Conservation (phyloP, 495 filamentous ascomycete species). For the Cenococcum geophilum region DNA sequence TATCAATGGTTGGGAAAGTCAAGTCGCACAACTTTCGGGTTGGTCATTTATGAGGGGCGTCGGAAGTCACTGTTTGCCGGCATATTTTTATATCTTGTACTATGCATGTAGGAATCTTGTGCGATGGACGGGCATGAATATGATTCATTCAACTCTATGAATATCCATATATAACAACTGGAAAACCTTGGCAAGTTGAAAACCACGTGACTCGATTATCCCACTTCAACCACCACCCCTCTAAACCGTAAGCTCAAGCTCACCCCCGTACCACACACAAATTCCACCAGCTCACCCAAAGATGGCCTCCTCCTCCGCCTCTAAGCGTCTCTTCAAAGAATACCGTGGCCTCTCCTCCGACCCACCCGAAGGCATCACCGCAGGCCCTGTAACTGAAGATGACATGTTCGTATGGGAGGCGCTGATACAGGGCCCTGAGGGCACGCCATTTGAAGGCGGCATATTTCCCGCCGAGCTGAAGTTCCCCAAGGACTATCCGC, state of each 20-base stretch:
- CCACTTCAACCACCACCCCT: background rate
- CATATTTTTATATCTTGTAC: no score
- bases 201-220: background rate
- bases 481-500: slow-evolving; percentile 94
- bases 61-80: no score
- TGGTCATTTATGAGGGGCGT: no score
- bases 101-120: no score
- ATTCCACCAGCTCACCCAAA: background rate
- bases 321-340: slow-evolving; percentile 93
- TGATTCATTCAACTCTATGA: no score
- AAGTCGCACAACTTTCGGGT: no score
- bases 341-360: slow-evolving; percentile 82
- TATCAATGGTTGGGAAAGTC: no score
- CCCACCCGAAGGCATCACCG: slow-evolving; percentile 88
- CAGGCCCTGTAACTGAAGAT: slow-evolving; percentile 87
- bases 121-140: no score
- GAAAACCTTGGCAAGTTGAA: no score
- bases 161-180: no score
- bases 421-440: slow-evolving; percentile 89
- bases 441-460: slow-evolving; percentile 91
- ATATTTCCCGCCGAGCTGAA: slow-evolving; percentile 89
- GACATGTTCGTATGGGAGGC: slow-evolving; percentile 97
- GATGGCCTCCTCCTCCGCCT: slow-evolving; percentile 66
- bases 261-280: background rate
- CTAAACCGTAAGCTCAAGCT: background rate